A percentile compares a stretch with the other conserved stretches of the same genome.
Evolutionary conservation across 2,329 filamentous ascomycete species (phyloP).

Genomic region (Fusarium pseudocircinatum): DNA sequence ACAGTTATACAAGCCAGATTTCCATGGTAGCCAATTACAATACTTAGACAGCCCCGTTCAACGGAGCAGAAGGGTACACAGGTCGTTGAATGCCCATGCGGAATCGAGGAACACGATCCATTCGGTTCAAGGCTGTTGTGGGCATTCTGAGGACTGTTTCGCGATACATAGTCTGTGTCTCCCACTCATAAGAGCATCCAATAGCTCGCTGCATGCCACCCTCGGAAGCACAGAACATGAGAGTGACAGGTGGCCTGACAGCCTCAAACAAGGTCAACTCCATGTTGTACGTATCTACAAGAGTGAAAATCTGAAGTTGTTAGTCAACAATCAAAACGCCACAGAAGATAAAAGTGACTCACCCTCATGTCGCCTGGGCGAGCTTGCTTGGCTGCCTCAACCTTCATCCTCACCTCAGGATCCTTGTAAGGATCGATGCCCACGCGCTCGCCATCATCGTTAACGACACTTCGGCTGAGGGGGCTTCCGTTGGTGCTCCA

Average conservation of each 20-base stretch:
- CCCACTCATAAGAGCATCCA: slow-evolving; percentile 43
- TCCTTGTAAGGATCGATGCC: slow-evolving; percentile 42
- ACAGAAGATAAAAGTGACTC: neutral
- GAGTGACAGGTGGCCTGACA: slow-evolving; percentile 36
- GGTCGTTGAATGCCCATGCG: slow-evolving; percentile 40
- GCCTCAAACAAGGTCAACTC: slow-evolving; percentile 48
- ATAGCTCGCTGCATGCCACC: slow-evolving; percentile 43
- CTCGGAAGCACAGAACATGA: slow-evolving; percentile 43
- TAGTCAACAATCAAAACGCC: neutral
- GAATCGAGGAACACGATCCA: slow-evolving; percentile 40
- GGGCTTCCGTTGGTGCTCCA: slow-evolving; percentile 46
- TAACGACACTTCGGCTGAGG: slow-evolving; percentile 40
- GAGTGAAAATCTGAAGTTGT: slow-evolving; percentile 46
- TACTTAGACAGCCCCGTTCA: slow-evolving; percentile 15
- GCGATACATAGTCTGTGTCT: slow-evolving; percentile 42
- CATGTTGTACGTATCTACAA: slow-evolving; percentile 51
- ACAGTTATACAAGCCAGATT: neutral
- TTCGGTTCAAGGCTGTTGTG: slow-evolving; percentile 38
- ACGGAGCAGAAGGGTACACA: slow-evolving; percentile 30
- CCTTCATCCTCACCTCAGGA: slow-evolving; percentile 37
- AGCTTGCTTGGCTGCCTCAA: slow-evolving; percentile 42
- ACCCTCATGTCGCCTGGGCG: slow-evolving; percentile 44
- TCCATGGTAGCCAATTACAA: neutral
- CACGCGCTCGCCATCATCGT: slow-evolving; percentile 41
- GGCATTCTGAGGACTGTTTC: slow-evolving; percentile 41